Evolutionary conservation across 768 basidiomycete species (phyloP).

Genomic region (Macrolepiota dolichaula): DNA sequence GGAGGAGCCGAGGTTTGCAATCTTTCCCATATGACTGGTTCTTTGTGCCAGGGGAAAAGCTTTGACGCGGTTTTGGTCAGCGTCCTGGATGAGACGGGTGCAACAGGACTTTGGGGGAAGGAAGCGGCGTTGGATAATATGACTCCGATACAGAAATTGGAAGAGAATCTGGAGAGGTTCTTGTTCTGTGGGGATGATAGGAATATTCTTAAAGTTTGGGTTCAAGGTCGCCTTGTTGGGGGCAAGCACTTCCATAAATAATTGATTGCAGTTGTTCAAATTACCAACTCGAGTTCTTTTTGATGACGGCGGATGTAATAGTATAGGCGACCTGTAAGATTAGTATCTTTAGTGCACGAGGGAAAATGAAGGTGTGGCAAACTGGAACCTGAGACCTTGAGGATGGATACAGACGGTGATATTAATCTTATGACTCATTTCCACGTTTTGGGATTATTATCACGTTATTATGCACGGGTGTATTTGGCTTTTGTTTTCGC

Average conservation of each 20-base stretch:
- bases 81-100: constrained; percentile 43
- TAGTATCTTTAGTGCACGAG: no score
- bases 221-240: constrained; percentile 77
- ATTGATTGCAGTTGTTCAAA: not conserved
- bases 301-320: no score
- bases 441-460: no score
- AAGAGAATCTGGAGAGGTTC: constrained; percentile 71
- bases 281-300: no score
- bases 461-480: no score
- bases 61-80: constrained; percentile 87
- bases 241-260: constrained; percentile 39
- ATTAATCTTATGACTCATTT: no score
- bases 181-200: constrained; percentile 85
- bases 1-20: constrained; percentile 87
- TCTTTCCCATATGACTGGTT: constrained; percentile 66
- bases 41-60: constrained; percentile 75
- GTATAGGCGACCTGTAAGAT: no score
- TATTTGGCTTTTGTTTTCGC: no score
- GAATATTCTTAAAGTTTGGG: constrained; percentile 80
- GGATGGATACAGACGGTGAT: no score
- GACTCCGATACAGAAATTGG: constrained; percentile 24
- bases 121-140: constrained; percentile 17
- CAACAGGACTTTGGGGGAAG: constrained; percentile 41
- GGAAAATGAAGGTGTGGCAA: no score
- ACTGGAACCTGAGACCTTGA: no score